Base-by-base conservation (phyloP, 106 monocot genomes). In the Platanthera zijinensis region DNA sequence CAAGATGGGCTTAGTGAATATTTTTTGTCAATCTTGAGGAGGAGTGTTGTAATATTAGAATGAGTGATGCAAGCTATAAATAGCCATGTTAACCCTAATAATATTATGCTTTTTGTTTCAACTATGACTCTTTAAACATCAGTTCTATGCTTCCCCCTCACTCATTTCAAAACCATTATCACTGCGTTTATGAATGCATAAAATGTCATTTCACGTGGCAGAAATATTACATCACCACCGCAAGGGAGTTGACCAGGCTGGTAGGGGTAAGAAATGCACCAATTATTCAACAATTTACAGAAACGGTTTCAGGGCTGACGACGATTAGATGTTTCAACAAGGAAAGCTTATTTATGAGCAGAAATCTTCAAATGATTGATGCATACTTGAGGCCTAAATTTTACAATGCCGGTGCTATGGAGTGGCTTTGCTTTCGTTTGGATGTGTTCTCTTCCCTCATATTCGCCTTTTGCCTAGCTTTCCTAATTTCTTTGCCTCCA, bases 381-480 rank as follows among this genome's bases (percentile, higher is more conserved):
- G 74, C 59, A 21, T 80, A 67, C 69, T 83, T 83, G 68, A 54
- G 73, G 8, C 83, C 83, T 5, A 78, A 77, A 25, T 86, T 86
- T 22, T 45, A 86, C 19, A 86, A 54, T 63, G 56, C 74, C 28
- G 80, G 50, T 51, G 80, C 81, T 22, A 83, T 47, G 69, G 75
- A 78, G 57, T 86, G 86, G 86, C 73, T 86, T 19, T 86, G 59
- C 51, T 80, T 86, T 50, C 86, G 86, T 56, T 53, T 83, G 51
- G 78, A 81, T 71, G 61, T 83, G 75, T 11, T 86, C 12, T 83
- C 86, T 8, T 70, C 74, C 11, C 15, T 83, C 3, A 80, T 78
- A 45, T 86, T 86, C 67, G 80, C 86, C 59, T 83, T 83, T 53
- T 83, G 52, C 51, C 74, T 86, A 39, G 11, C 83, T 17, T 86